These are phyloP conservation scores for Gossypium stocksii DNA, from an alignment of 345 rosid species.

Conservation along the genomic window DNA sequence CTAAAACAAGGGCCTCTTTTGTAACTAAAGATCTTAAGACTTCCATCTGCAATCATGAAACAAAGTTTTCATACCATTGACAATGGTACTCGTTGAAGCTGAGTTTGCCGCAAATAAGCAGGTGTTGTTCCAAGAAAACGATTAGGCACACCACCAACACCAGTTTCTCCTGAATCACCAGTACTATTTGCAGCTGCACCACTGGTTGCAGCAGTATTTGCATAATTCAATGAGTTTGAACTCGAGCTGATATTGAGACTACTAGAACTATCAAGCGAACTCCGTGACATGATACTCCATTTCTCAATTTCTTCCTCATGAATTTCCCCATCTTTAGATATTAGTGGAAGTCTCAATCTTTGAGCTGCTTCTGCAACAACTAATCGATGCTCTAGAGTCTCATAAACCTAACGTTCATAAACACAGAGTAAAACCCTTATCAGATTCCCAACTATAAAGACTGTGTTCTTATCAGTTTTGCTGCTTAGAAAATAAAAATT, in stretches of 20 bases:
- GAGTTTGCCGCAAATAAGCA: constrained; percentile 77
- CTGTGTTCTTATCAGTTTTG: background rate
- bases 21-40: constrained; percentile 4
- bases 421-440: background rate
- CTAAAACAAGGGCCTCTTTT: background rate
- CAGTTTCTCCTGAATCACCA: constrained; percentile 54
- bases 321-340: constrained; percentile 77
- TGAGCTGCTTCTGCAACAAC: constrained; percentile 97
- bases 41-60: background rate
- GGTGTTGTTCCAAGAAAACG: constrained; percentile 92
- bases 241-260: constrained; percentile 68
- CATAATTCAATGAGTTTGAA: constrained; percentile 59
- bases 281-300: constrained; percentile 76
- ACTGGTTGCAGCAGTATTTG: constrained; percentile 51
- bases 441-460: background rate
- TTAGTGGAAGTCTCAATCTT: constrained; percentile 90
- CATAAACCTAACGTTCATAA: constrained; percentile 57
- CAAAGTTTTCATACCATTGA: constrained; percentile 45
- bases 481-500: background rate
- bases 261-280: constrained; percentile 78
- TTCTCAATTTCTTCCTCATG: constrained; percentile 84
- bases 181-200: constrained; percentile 34
- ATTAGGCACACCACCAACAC: constrained; percentile 90
- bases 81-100: constrained; percentile 62
- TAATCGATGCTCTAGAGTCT: constrained; percentile 80